These are phyloP conservation scores for Candida sojae DNA, from an alignment of 1,139 yeast genomes.

Conservation along the genomic window DNA sequence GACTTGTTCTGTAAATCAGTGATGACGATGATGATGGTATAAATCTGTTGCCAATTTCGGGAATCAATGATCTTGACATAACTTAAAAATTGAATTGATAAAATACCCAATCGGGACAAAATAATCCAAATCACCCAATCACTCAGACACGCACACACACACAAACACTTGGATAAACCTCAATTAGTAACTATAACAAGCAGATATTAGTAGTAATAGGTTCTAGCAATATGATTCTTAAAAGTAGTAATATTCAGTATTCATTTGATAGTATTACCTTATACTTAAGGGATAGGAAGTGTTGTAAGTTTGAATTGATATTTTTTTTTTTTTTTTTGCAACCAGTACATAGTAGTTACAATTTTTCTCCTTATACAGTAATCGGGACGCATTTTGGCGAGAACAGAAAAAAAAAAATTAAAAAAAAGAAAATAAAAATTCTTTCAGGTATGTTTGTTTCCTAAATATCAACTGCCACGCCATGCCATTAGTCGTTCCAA, in stretches of 20 bases:
- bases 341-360: neutral
- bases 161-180: neutral
- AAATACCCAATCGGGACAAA: neutral
- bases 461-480: neutral
- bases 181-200: neutral
- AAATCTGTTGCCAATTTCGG: slow-evolving; percentile 20
- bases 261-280: neutral
- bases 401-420: neutral
- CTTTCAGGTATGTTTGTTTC: neutral
- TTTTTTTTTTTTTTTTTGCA: slow-evolving; percentile 1
- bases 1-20: slow-evolving; percentile 18
- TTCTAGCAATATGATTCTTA: neutral
- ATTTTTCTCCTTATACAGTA: neutral
- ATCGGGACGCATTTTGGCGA: neutral
- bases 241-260: neutral
- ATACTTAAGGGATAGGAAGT: neutral
- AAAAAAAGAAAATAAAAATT: neutral
- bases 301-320: neutral
- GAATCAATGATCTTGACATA: slow-evolving; percentile 11
- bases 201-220: neutral
- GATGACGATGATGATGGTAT: slow-evolving; percentile 23
- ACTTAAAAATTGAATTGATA: neutral
- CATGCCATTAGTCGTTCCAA: slow-evolving; percentile 16
- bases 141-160: too few species aligned
- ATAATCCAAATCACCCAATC: too few species aligned